phyloP scores from a whole-genome alignment of 371 early-diverging fungal species.

The Mucor racemosus region DNA sequence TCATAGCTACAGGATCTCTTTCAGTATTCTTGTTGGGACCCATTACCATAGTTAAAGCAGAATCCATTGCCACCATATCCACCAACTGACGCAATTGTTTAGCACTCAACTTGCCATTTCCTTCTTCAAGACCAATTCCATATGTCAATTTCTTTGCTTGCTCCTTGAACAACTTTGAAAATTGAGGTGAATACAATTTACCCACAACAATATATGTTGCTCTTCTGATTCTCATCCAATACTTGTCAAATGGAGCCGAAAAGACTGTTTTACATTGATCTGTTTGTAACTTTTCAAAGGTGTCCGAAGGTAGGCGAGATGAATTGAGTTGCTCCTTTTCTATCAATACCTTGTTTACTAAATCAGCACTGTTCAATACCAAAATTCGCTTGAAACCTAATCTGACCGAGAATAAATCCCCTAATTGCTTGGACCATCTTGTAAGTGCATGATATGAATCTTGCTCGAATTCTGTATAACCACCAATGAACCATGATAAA shows the following conservation, averaged over 20 bases:
- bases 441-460: conserved; percentile 34
- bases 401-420: conserved; percentile 35
- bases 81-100: conserved; percentile 35
- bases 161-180: conserved; percentile 16
- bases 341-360: conserved; percentile 36
- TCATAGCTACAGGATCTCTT: conserved; percentile 22
- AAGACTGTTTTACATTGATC: conserved; percentile 46
- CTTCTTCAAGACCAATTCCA: conserved; percentile 12
- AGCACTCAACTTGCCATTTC: conserved; percentile 22
- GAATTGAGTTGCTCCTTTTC: conserved; percentile 48
- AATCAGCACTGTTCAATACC: conserved; percentile 36
- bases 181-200: conserved; percentile 5
- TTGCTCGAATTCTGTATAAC: conserved; percentile 23
- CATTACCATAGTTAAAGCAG: conserved; percentile 33
- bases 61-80: conserved; percentile 40
- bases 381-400: conserved; percentile 41
- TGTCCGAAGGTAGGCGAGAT: conserved; percentile 24
- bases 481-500: conserved; percentile 35
- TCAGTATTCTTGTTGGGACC: conserved; percentile 8
- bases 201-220: conserved; percentile 31
- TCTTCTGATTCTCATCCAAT: conserved; percentile 47
- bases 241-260: conserved; percentile 34
- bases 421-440: conserved; percentile 34
- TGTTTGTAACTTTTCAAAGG: conserved; percentile 37
- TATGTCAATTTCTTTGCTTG: conserved; percentile 27